Conservation (phyloP, 768 basidiomycete species). For the Mycena epipterygia region DNA sequence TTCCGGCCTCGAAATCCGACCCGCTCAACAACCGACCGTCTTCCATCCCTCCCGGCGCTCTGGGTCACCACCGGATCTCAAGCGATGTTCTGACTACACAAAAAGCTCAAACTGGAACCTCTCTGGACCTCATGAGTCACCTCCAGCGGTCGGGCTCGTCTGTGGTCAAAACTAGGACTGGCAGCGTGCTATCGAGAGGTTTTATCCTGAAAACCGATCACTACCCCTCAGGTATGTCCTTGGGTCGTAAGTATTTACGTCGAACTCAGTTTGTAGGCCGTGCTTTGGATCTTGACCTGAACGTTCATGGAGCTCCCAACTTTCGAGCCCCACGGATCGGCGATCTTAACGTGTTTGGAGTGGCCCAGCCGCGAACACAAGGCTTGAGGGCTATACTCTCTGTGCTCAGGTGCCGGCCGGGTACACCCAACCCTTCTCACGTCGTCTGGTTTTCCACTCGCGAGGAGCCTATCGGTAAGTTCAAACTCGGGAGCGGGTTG, state of each 20-base stretch:
- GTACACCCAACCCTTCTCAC: constrained; percentile 71
- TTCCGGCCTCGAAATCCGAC: constrained; percentile 33
- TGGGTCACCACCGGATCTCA: constrained; percentile 27
- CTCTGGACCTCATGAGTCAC: constrained; percentile 73
- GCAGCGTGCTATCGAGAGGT: constrained; percentile 88
- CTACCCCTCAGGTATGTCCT: constrained; percentile 76
- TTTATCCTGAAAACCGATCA: constrained; percentile 97
- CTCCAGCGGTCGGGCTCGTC: constrained; percentile 78
- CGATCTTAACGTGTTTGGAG: constrained; percentile 92
- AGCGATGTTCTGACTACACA: constrained; percentile 17
- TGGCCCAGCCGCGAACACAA: constrained; percentile 94
- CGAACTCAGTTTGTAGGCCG: constrained; percentile 67
- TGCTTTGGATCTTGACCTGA: constrained; percentile 91
- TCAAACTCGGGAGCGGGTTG: neutral
- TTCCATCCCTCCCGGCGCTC: constrained; percentile 38
- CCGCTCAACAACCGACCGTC: constrained; percentile 38
- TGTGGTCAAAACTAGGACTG: constrained; percentile 85
- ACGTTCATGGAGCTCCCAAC: constrained; percentile 95
- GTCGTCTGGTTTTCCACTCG: constrained; percentile 98
- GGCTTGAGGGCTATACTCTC: constrained; percentile 93
- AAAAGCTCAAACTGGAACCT: constrained; percentile 35
- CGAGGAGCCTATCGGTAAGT: constrained; percentile 93
- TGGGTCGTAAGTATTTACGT: constrained; percentile 5
- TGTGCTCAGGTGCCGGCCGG: constrained; percentile 82
- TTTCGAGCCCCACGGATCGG: constrained; percentile 87